These are phyloP conservation scores for Lactifluus rugatus DNA, from an alignment of 768 basidiomycete species.

Conservation along the genomic window DNA sequence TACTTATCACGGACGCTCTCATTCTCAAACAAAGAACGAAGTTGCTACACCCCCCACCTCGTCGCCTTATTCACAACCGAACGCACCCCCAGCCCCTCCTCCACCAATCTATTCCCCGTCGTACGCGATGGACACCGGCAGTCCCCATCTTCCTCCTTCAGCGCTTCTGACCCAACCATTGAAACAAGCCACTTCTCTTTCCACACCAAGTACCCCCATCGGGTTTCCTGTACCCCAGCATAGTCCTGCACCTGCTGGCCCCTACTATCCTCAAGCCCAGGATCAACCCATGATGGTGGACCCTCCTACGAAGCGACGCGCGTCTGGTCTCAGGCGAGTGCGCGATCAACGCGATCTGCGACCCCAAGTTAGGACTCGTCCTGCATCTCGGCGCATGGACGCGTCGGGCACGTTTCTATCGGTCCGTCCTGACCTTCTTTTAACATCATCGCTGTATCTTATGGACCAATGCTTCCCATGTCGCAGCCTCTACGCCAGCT, in stretches of 20 bases:
- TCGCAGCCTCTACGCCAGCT: constrained; percentile 53
- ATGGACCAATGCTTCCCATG: constrained; percentile 16
- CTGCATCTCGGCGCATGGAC: constrained; percentile 66
- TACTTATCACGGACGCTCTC: constrained; percentile 35
- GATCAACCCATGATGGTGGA: constrained; percentile 73
- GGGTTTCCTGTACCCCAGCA: constrained; percentile 50
- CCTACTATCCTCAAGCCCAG: constrained; percentile 42
- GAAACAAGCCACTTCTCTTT: constrained; percentile 45
- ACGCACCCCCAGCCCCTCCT: constrained; percentile 27
- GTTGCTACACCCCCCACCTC: constrained; percentile 27
- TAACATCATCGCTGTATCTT: background rate
- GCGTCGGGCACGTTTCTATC: constrained; percentile 69
- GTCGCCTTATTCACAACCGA: constrained; percentile 50
- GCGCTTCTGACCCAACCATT: constrained; percentile 41
- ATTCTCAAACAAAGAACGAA: constrained; percentile 42
- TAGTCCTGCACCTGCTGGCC: constrained; percentile 33
- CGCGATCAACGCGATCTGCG: constrained; percentile 68
- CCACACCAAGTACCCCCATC: constrained; percentile 64
- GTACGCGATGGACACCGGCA: constrained; percentile 57
- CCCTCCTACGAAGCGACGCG: constrained; percentile 49
- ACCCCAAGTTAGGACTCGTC: constrained; percentile 56
- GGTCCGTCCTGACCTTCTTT: constrained; percentile 39
- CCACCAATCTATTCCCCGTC: constrained; percentile 33
- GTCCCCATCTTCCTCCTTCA: constrained; percentile 46
- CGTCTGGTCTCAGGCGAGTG: constrained; percentile 71